phyloP scores from a whole-genome alignment of 1,284 basidiomycete species.

The Xanthoconium separans region DNA sequence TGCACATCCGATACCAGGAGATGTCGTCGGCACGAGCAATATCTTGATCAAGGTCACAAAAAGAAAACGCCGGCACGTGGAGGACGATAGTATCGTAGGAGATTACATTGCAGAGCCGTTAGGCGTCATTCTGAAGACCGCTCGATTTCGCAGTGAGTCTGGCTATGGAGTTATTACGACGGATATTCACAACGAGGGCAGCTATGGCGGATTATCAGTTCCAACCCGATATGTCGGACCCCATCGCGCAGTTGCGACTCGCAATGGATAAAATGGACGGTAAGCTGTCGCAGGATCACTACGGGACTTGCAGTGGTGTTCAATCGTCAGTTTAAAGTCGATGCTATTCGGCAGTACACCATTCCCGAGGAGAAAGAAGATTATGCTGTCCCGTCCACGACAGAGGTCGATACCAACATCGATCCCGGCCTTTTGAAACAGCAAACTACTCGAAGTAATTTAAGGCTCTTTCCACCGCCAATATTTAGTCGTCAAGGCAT shows the following conservation, averaged over 20 bases:
- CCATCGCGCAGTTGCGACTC: slow-evolving; percentile 62
- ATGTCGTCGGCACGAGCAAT: slow-evolving; percentile 73
- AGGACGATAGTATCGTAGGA: slow-evolving; percentile 46
- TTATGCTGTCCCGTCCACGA: slow-evolving; percentile 41
- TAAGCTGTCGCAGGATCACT: slow-evolving; percentile 33
- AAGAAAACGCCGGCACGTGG: slow-evolving; percentile 50
- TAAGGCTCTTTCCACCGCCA: slow-evolving; percentile 79
- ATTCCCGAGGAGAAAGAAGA: slow-evolving; percentile 69
- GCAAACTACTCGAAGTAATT: slow-evolving; percentile 45
- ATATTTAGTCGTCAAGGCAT: slow-evolving; percentile 78
- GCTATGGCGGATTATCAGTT: slow-evolving; percentile 94
- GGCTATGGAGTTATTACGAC: neutral
- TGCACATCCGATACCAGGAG: slow-evolving; percentile 79
- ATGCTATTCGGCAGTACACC: slow-evolving; percentile 65
- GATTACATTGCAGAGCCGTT: slow-evolving; percentile 80
- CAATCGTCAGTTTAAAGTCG: slow-evolving; percentile 47
- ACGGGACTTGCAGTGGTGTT: neutral
- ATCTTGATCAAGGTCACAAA: slow-evolving; percentile 80
- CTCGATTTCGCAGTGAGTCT: slow-evolving; percentile 83
- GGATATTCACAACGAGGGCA: slow-evolving; percentile 34
- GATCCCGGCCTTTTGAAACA: slow-evolving; percentile 32
- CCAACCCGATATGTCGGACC: slow-evolving; percentile 70
- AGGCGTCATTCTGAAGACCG: slow-evolving; percentile 78
- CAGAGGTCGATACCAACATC: slow-evolving; percentile 32
- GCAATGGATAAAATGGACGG: slow-evolving; percentile 82